Base-by-base conservation (phyloP, 2,329 filamentous ascomycete species). In the Atkinsonella hypoxylon region DNA sequence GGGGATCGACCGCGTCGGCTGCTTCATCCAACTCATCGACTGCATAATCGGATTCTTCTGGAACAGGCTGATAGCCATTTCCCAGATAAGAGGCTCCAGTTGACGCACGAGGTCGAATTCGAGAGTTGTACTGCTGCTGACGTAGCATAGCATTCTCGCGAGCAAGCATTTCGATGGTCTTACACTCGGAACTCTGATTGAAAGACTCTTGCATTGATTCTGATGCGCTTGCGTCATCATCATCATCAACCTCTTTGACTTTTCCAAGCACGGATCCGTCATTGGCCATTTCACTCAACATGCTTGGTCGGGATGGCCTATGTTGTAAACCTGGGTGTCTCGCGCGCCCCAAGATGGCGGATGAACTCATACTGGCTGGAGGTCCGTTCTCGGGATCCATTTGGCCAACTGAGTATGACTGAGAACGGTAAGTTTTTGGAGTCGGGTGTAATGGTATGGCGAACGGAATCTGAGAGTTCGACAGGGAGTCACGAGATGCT, bases 401-500 rank as follows among this genome's bases (percentile, higher is more conserved):
- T 64, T 96, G 90, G 4, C 90, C 90, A 45, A 95, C 91, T 0
- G 91, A 97, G 67, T 97, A 97, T 4, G 93, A 97, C 66, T 96
- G 89, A 6, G 93, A 98, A 42, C 93, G 83, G 60, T 95, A 93
- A 1, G 88, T 89, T 67, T 97, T 97, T 1, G 87, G 87, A 0
- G 88, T 93, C 1, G 91, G 89, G 55, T 95, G 87, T 18, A 95
- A 74, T 4, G 89, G 89, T 57, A 95, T 94, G 7, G 87, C 78
- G 61, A 95, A 95, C 1, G 89, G 87, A 49, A 95, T 86, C 55
- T 91, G 81, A 57, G 75, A 67, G 54, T 78, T 83, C 41, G 72
- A 71, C 34, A 66, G 75, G 58, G 65, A 75, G 58, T 77, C 78
- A 62, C 73, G 74, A 45, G 71, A 73, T 51, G 67, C 71, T 45